A percentile compares a stretch with the other conserved stretches of the same genome.
phyloP scores from a whole-genome alignment of 2,329 filamentous ascomycete genomes.

The Phoma sp. region DNA sequence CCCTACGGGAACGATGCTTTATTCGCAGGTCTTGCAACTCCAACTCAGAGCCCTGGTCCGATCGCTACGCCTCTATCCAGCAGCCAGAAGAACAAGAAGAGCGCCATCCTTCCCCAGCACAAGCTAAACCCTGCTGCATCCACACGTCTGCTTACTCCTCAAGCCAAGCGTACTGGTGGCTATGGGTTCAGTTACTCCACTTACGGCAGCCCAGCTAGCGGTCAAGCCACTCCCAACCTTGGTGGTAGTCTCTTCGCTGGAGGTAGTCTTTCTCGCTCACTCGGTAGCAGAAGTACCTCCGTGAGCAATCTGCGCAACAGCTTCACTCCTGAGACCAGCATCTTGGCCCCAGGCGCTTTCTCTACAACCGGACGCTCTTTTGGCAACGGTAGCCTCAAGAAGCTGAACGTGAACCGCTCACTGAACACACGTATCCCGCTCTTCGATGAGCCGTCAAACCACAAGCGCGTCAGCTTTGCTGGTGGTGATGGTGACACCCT shows the following conservation, averaged over 20 bases:
- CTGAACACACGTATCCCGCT: slow-evolving; percentile 70
- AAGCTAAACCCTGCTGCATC: slow-evolving; percentile 83
- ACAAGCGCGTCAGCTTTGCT: slow-evolving; percentile 90
- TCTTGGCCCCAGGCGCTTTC: slow-evolving; percentile 85
- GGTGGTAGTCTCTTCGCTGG: slow-evolving; percentile 56
- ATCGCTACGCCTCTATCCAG: slow-evolving; percentile 87
- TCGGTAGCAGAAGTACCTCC: slow-evolving; percentile 83
- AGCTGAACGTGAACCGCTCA: slow-evolving; percentile 88
- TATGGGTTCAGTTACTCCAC: slow-evolving; percentile 94
- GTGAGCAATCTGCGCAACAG: slow-evolving; percentile 83
- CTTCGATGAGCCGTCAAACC: slow-evolving; percentile 62
- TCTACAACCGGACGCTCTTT: slow-evolving; percentile 62
- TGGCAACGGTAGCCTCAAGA: slow-evolving; percentile 71
- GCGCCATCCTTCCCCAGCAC: slow-evolving; percentile 82
- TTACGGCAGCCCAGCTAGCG: slow-evolving; percentile 79
- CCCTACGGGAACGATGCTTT: slow-evolving; percentile 90
- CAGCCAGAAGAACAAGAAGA: slow-evolving; percentile 77
- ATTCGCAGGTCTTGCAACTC: slow-evolving; percentile 74
- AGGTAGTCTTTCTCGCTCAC: slow-evolving; percentile 71
- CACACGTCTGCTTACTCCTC: slow-evolving; percentile 80
- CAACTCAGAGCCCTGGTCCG: slow-evolving; percentile 79
- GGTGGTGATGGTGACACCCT: slow-evolving; percentile 53
- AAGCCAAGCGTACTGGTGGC: slow-evolving; percentile 69
- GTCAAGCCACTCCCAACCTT: slow-evolving; percentile 68
- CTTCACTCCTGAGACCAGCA: slow-evolving; percentile 83